Percentiles rank a stretch among this genome's conserved stretches.
These are phyloP conservation scores for Adansonia rubrostipa DNA, from an alignment of 441 rosid genomes.

Conservation along the genomic window DNA sequence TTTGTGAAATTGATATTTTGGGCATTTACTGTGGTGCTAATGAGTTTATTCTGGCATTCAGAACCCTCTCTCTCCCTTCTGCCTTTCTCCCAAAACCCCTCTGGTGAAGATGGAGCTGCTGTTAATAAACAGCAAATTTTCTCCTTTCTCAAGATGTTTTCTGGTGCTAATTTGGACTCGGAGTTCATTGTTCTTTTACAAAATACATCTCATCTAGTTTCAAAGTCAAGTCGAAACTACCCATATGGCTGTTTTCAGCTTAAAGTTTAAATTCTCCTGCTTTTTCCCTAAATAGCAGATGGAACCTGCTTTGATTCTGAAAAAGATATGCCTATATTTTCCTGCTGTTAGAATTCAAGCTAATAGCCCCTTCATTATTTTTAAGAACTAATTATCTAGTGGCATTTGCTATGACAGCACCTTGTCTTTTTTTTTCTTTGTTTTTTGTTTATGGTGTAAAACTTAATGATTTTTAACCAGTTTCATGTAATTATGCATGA, in stretches of 20 bases:
- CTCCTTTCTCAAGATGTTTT: not conserved
- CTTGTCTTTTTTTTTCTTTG: no score
- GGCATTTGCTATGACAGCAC: slow-evolving; percentile 12
- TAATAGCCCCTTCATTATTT: not conserved
- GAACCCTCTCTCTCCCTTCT: not conserved
- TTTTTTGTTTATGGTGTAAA: no score
- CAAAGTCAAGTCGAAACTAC: not conserved
- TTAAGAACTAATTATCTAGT: not conserved
- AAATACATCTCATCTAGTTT: not conserved
- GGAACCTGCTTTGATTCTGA: not conserved
- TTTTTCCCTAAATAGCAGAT: not conserved
- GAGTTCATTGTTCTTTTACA: not conserved
- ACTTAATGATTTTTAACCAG: not conserved
- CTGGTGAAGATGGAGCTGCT: not conserved
- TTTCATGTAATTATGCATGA: not conserved
- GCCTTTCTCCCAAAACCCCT: not conserved
- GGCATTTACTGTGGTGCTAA: not conserved
- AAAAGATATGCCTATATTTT: not conserved
- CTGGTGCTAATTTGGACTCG: not conserved
- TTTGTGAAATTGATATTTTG: slow-evolving; percentile 13
- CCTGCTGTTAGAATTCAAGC: slow-evolving; percentile 2
- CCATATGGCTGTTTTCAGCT: not conserved
- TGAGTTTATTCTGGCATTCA: not conserved
- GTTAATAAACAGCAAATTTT: not conserved
- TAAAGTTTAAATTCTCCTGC: slow-evolving; percentile 2